Base-by-base conservation (phyloP, 2,329 filamentous ascomycete genomes). In the Aureobasidium sp. region DNA sequence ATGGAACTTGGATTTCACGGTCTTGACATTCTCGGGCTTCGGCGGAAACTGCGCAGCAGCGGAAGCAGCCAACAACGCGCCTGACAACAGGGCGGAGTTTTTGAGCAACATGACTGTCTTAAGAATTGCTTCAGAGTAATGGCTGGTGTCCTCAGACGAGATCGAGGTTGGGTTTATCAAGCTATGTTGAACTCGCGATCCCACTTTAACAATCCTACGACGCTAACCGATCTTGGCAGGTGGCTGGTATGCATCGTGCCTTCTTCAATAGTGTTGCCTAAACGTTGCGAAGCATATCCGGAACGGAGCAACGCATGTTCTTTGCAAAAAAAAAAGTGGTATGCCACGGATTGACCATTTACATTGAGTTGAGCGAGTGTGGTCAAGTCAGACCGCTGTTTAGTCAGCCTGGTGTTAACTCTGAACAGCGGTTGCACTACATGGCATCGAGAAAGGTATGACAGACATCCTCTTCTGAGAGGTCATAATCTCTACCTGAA, bases 1-100 rank as follows among this genome's bases (percentile, higher is more conserved):
- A n/a, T 75, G 69, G 51, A 75, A 71, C 59, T 76, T 76, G 2
- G 77, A 79, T 26, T 77, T 66, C 9, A 78, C 67, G 2, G 75
- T 71, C 32, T 71, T 78, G 34, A 78, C 60, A n/a, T 71, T 73
- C 59, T 77, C 70, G 1, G 75, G 76, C 1, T 68, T 68, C 8
- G 77, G 74, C 39, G 77, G 77, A 63, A 78, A 78, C 27, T 68
- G 67, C 17, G 67, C 65, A 20, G 60, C 48, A 12, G 62, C 63
- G 36, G 62, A 57, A 20, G 62, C 51, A 32, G 55, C 61, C 53
- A 60, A 42, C 27, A 53, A 36, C 17, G 29, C 48, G 39, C 48
- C 39, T 17, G 36, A 37, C 34, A 61, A 36, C 20, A 34, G 42
- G 20, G 39, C 39, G 5, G 48, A 44, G 42, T 37, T 48, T n/a